These are phyloP conservation scores for Puccinia novopanici DNA, from an alignment of 1,284 basidiomycete species.

Conservation along the genomic window DNA sequence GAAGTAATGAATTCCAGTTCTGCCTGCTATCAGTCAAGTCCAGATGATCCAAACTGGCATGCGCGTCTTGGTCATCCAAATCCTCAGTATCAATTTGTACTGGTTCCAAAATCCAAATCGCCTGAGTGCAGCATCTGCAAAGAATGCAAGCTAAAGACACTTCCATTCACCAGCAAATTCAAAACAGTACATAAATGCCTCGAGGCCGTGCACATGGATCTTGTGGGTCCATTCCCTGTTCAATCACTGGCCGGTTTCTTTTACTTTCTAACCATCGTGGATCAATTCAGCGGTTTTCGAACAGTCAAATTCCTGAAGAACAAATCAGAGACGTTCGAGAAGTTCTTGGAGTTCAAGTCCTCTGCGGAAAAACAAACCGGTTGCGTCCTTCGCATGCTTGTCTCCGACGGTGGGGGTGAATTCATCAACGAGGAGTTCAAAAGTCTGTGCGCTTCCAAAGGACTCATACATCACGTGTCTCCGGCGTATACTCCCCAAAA, in stretches of 20 bases:
- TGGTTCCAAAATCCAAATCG: background rate
- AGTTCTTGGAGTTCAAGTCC: constrained; percentile 3
- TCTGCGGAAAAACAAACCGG: background rate
- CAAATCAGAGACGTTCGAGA: constrained; percentile 2
- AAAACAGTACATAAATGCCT: background rate
- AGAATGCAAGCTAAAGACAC: background rate
- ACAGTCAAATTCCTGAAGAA: background rate
- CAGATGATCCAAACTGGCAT: background rate
- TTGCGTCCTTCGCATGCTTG: background rate
- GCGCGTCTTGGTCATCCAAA: background rate
- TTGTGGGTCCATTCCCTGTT: background rate
- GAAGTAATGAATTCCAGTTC: background rate
- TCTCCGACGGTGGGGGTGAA: constrained; percentile 30
- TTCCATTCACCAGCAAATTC: background rate
- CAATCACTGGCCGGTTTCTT: background rate
- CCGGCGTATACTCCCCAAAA: constrained; percentile 32
- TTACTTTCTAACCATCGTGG: constrained; percentile 20
- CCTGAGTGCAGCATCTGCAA: background rate
- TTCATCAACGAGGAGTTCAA: constrained; percentile 7
- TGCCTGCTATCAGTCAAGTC: background rate
- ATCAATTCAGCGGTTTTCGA: too few relatives aligned
- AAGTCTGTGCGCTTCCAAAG: background rate
- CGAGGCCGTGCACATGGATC: constrained; percentile 1
- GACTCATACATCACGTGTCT: background rate
- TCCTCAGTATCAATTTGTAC: background rate